Evolutionary conservation across 2,329 filamentous ascomycete species (phyloP).

Genomic region (Penicillium hesseltinei): DNA sequence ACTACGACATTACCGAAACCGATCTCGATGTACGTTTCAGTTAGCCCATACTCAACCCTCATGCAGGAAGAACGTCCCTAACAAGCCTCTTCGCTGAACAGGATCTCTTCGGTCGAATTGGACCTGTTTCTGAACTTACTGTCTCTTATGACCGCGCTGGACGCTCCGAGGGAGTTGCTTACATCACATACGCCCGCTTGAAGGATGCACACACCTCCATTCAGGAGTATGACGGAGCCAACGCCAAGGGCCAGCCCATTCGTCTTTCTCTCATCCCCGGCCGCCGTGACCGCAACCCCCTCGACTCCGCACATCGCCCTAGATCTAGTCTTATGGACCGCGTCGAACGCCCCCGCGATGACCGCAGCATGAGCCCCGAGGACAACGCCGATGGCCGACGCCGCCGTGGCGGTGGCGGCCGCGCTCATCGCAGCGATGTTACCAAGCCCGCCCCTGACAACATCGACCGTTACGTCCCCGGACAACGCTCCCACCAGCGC

Average conservation of each 20-base stretch:
- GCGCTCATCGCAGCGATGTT: constrained; percentile 53
- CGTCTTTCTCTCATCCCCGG: constrained; percentile 65
- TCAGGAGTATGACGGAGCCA: constrained; percentile 80
- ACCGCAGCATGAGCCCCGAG: constrained; percentile 46
- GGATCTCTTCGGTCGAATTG: constrained; percentile 79
- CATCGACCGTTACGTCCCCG: constrained; percentile 78
- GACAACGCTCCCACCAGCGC: constrained; percentile 46
- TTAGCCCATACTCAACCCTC: background rate
- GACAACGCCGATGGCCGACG: constrained; percentile 34
- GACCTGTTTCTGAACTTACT: constrained; percentile 65
- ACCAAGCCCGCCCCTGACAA: constrained; percentile 60
- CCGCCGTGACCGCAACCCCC: constrained; percentile 44
- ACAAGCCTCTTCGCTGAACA: constrained; percentile 37
- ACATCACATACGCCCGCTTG: constrained; percentile 71
- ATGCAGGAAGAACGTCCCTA: background rate
- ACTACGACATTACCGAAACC: constrained; percentile 84
- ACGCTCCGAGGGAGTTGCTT: constrained; percentile 80
- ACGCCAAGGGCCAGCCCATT: constrained; percentile 86
- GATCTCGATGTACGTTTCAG: constrained; percentile 67
- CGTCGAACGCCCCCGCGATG: constrained; percentile 49
- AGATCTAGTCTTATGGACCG: constrained; percentile 65
- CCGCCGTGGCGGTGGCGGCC: constrained; percentile 42
- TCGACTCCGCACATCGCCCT: constrained; percentile 51
- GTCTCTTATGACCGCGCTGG: constrained; percentile 84
- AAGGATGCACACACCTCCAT: constrained; percentile 74